These are phyloP conservation scores for Pseudopyricularia cyperi DNA, from an alignment of 2,329 filamentous ascomycete genomes.

Conservation along the genomic window DNA sequence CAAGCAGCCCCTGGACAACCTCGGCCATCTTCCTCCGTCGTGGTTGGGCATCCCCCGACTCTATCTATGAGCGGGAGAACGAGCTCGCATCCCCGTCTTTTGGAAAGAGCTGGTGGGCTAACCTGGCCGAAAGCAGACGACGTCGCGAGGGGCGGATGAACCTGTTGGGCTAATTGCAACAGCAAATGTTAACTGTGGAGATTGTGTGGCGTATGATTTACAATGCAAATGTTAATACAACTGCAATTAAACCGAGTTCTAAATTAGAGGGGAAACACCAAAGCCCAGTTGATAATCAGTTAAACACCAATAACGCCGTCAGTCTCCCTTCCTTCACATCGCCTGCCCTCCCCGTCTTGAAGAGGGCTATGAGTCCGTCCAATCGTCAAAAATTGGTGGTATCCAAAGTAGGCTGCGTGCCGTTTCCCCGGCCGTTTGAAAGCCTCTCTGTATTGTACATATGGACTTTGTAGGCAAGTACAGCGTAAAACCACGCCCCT, in stretches of 20 bases:
- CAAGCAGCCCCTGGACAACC: no score
- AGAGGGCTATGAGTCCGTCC: no score
- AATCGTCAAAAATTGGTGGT: background rate
- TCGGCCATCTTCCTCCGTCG: no score
- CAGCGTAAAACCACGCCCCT: no score
- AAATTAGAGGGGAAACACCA: background rate
- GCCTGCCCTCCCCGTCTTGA: background rate
- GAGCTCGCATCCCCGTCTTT: no score
- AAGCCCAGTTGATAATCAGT: background rate
- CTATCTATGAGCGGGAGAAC: no score
- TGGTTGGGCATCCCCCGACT: no score
- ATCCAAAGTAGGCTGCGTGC: background rate
- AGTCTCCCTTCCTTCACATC: background rate
- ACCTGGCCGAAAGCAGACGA: no score
- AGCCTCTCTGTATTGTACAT: background rate
- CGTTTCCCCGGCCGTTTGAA: background rate
- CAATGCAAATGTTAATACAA: background rate
- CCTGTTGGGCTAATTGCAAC: no score
- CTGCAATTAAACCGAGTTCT: background rate
- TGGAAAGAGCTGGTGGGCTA: no score
- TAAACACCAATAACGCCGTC: background rate
- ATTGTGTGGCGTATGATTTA: background rate
- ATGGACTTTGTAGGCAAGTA: no score
- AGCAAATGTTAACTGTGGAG: background rate
- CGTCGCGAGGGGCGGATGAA: no score